Evolutionary conservation across 2,329 filamentous ascomycete species (phyloP).

Genomic region (Ceratocystis diversiconidia): DNA sequence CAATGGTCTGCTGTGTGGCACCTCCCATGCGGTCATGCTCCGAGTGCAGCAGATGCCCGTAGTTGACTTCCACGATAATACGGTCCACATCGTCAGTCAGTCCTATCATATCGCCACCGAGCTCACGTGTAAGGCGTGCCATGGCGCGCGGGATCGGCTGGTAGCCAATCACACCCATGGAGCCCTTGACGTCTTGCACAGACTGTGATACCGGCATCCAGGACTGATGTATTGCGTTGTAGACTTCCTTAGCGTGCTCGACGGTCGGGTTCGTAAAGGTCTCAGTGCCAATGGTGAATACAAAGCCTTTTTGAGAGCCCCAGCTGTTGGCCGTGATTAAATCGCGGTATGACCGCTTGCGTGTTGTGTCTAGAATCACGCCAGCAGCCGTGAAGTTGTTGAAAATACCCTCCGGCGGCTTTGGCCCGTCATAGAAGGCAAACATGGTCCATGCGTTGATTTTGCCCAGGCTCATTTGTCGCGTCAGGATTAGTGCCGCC

Average conservation of each 20-base stretch:
- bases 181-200: slow-evolving; percentile 5
- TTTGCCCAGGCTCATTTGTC: slow-evolving; percentile 11
- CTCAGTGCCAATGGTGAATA: slow-evolving; percentile 29
- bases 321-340: slow-evolving; percentile 19
- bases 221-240: slow-evolving; percentile 24
- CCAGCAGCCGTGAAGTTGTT: slow-evolving; percentile 26
- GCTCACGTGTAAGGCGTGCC: slow-evolving; percentile 25
- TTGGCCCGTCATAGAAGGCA: slow-evolving; percentile 46
- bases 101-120: slow-evolving; percentile 29
- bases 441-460: slow-evolving; percentile 43
- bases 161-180: slow-evolving; percentile 23
- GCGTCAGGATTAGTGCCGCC: slow-evolving; percentile 22
- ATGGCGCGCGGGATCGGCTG: slow-evolving; percentile 31
- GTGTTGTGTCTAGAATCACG: slow-evolving; percentile 23
- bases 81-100: slow-evolving; percentile 23
- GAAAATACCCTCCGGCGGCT: slow-evolving; percentile 32
- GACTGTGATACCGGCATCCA: slow-evolving; percentile 25
- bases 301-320: slow-evolving; percentile 25
- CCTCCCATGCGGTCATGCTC: slow-evolving; percentile 19
- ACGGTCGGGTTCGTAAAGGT: slow-evolving; percentile 24
- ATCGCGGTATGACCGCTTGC: slow-evolving; percentile 19
- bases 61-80: slow-evolving; percentile 20
- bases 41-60: slow-evolving; percentile 20
- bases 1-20: slow-evolving; percentile 19
- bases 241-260: slow-evolving; percentile 23